Conservation (phyloP, 116 monocot species). For the Dioscorea cayenensis region DNA sequence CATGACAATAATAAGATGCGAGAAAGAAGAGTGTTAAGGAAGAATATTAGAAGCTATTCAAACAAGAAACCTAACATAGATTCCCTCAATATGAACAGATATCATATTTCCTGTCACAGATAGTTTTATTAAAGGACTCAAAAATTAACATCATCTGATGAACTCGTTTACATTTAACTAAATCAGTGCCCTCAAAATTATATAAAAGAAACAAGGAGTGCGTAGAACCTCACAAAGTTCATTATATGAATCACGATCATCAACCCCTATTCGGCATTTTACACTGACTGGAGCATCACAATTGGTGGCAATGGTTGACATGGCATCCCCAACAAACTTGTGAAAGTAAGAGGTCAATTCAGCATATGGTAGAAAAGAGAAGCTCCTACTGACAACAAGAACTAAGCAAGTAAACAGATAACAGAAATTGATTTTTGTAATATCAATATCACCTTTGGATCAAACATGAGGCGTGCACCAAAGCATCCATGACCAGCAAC, state of each 20-base stretch:
- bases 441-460: slow-evolving; percentile 69
- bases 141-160: background rate
- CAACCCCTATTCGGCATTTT: slow-evolving; percentile 97
- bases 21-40: too few relatives aligned
- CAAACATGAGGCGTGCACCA: slow-evolving; percentile 91
- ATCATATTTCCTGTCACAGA: too few relatives aligned
- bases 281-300: slow-evolving; percentile 90
- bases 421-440: background rate
- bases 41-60: too few relatives aligned
- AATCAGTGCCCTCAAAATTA: background rate
- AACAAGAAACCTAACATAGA: too few relatives aligned
- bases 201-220: background rate
- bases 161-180: background rate
- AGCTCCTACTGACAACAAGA: too few relatives aligned
- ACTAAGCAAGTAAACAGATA: background rate
- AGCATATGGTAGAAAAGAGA: too few relatives aligned
- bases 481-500: slow-evolving; percentile 99
- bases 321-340: slow-evolving; percentile 93
- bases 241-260: slow-evolving; percentile 86
- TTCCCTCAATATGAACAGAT: too few relatives aligned
- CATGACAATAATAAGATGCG: too few relatives aligned
- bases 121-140: too few relatives aligned
- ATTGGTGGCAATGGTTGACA: slow-evolving; percentile 83
- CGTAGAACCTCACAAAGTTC: slow-evolving; percentile 71
- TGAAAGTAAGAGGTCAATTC: too few relatives aligned